A percentile compares a stretch with the other conserved stretches of the same genome.
These are phyloP conservation scores for Gossypium trilobum DNA, from an alignment of 441 rosid genomes.

Conservation along the genomic window DNA sequence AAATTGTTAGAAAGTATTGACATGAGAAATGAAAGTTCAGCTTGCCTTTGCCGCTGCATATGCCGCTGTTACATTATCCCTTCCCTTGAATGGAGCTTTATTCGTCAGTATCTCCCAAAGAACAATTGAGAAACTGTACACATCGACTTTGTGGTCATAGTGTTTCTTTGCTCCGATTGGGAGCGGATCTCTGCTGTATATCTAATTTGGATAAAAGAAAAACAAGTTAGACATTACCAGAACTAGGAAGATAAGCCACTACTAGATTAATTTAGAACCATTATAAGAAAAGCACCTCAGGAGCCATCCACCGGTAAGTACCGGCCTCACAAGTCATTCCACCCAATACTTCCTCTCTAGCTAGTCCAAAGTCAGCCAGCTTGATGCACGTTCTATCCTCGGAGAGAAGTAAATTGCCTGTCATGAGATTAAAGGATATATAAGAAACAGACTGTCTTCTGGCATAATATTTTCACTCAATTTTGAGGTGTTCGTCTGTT, in stretches of 20 bases:
- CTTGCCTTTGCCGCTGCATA: slow-evolving; percentile 40
- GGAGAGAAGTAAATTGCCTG: slow-evolving; percentile 54
- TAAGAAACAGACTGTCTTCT: slow-evolving; percentile 2
- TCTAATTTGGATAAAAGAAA: slow-evolving; percentile 22
- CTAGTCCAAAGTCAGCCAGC: slow-evolving; percentile 55
- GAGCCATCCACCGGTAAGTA: slow-evolving; percentile 74
- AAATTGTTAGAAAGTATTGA: slow-evolving; percentile 15
- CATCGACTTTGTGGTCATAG: slow-evolving; percentile 70
- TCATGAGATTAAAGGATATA: neutral
- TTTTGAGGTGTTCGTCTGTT: neutral
- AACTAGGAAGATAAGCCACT: neutral
- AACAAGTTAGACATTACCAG: slow-evolving; percentile 4
- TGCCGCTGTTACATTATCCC: slow-evolving; percentile 19
- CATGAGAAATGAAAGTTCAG: neutral
- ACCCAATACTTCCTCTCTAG: slow-evolving; percentile 34
- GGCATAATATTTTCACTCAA: neutral
- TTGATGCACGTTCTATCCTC: slow-evolving; percentile 36
- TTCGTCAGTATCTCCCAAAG: slow-evolving; percentile 63
- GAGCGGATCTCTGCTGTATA: slow-evolving; percentile 37
- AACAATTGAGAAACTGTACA: slow-evolving; percentile 56
- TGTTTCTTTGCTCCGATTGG: slow-evolving; percentile 43
- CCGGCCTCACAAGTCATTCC: slow-evolving; percentile 64
- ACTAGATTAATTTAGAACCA: neutral
- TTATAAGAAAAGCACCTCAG: slow-evolving; percentile 39
- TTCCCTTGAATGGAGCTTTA: slow-evolving; percentile 37